Evolutionary conservation across 2,329 filamentous ascomycete genomes (phyloP).

Genomic region (Beauveria rudraprayagi): DNA sequence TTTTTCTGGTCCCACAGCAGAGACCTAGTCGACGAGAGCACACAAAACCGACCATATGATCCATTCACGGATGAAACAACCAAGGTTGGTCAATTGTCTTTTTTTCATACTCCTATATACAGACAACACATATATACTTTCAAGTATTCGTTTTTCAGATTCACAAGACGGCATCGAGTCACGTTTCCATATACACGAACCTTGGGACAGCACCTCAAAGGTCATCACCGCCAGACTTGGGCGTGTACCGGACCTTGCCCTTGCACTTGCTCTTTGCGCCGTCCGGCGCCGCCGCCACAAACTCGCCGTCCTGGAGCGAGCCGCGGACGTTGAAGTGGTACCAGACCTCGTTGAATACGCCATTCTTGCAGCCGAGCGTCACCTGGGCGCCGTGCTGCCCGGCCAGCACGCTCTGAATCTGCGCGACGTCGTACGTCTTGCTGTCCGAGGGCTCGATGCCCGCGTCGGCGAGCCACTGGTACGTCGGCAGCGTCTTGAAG

Average conservation of each 20-base stretch:
- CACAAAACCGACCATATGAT: no score
- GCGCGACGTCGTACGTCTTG: constrained; percentile 49
- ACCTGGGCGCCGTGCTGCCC: constrained; percentile 45
- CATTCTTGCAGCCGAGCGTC: constrained; percentile 47
- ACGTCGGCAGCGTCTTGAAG: constrained; percentile 59
- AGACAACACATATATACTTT: no score
- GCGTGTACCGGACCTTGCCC: constrained; percentile 56
- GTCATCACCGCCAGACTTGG: constrained; percentile 27
- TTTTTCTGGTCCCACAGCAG: no score
- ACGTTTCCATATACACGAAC: neutral
- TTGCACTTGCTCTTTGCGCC: constrained; percentile 57
- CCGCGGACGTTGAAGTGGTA: constrained; percentile 56
- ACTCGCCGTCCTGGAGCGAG: constrained; percentile 52
- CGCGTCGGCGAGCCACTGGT: constrained; percentile 51
- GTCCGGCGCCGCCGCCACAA: constrained; percentile 47
- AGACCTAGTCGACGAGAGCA: no score
- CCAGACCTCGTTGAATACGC: constrained; percentile 46
- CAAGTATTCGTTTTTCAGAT: no score
- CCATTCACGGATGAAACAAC: no score
- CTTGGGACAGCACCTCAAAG: neutral
- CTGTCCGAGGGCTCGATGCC: constrained; percentile 48
- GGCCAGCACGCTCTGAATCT: constrained; percentile 52
- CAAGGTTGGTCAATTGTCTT: no score
- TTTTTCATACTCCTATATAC: no score
- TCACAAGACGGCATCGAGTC: no score